Evolutionary conservation across 805 yeast genomes (phyloP).

Genomic region (Diddensiella transvaalensis): DNA sequence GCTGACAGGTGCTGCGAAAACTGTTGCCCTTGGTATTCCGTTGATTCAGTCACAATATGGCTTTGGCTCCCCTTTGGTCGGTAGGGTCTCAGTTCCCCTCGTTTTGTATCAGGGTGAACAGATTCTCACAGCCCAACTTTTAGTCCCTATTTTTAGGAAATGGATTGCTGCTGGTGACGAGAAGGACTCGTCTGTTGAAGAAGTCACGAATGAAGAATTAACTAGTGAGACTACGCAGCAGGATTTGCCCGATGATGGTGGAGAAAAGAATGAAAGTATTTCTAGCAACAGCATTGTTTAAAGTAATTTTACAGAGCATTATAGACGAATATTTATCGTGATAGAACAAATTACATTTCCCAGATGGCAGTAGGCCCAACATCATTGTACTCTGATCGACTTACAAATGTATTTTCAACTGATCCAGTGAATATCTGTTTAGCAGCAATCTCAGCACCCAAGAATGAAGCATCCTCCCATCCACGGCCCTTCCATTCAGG

Average conservation of each 20-base stretch:
- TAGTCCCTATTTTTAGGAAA: slow-evolving; percentile 60
- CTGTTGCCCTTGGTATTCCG: slow-evolving; percentile 89
- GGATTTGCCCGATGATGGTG: background rate
- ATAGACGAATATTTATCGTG: too few species aligned
- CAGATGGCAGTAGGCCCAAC: slow-evolving; percentile 81
- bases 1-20: slow-evolving; percentile 90
- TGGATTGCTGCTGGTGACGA: slow-evolving; percentile 45
- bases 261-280: too few species aligned
- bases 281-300: background rate
- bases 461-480: slow-evolving; percentile 69
- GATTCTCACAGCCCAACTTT: slow-evolving; percentile 72
- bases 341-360: slow-evolving; percentile 42
- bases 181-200: background rate
- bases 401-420: slow-evolving; percentile 59
- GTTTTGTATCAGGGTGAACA: slow-evolving; percentile 87
- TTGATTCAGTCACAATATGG: slow-evolving; percentile 80
- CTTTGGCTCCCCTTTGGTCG: slow-evolving; percentile 45
- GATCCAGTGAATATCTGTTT: slow-evolving; percentile 75
- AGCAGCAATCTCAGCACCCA: slow-evolving; percentile 85
- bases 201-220: background rate
- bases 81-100: slow-evolving; percentile 71
- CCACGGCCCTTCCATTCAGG: slow-evolving; percentile 88
- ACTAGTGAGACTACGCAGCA: background rate
- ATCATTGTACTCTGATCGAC: slow-evolving; percentile 67
- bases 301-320: too few species aligned